Conservation (phyloP, 768 basidiomycete genomes). For the Hypholoma fasciculare region DNA sequence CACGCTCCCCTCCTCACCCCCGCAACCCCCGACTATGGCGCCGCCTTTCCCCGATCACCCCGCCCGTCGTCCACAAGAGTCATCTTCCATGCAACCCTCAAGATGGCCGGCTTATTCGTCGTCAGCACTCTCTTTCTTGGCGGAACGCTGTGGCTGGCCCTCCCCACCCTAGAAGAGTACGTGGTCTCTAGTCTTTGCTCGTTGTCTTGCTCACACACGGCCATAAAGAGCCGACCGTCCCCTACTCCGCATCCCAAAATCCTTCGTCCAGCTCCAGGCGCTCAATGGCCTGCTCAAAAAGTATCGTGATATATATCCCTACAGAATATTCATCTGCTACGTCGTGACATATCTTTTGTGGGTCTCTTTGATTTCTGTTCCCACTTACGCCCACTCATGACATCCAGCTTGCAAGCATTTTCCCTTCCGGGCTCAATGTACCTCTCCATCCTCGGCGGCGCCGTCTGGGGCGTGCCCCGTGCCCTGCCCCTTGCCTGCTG, state of each 20-base stretch:
- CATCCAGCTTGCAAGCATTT: constrained; percentile 85
- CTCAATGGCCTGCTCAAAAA: constrained; percentile 88
- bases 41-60: constrained; percentile 43
- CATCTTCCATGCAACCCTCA: constrained; percentile 78
- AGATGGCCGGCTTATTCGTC: constrained; percentile 79
- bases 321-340: constrained; percentile 84
- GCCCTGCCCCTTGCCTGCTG: constrained; percentile 90
- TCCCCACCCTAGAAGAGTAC: constrained; percentile 79
- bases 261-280: constrained; percentile 82
- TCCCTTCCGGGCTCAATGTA: constrained; percentile 98
- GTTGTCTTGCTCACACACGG: neutral
- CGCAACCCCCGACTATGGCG: constrained; percentile 52
- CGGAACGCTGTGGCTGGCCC: constrained; percentile 74
- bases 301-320: constrained; percentile 87
- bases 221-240: constrained; percentile 68
- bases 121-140: constrained; percentile 70
- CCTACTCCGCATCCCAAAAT: constrained; percentile 79
- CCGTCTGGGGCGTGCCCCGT: constrained; percentile 87
- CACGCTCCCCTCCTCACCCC: constrained; percentile 44
- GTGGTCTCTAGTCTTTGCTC: constrained; percentile 27
- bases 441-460: constrained; percentile 93
- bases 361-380: constrained; percentile 30
- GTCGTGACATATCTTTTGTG: constrained; percentile 91
- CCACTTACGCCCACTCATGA: neutral
- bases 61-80: constrained; percentile 51